Evolutionary conservation across 768 basidiomycete genomes (phyloP).

Genomic region (Hygrophorus russula): DNA sequence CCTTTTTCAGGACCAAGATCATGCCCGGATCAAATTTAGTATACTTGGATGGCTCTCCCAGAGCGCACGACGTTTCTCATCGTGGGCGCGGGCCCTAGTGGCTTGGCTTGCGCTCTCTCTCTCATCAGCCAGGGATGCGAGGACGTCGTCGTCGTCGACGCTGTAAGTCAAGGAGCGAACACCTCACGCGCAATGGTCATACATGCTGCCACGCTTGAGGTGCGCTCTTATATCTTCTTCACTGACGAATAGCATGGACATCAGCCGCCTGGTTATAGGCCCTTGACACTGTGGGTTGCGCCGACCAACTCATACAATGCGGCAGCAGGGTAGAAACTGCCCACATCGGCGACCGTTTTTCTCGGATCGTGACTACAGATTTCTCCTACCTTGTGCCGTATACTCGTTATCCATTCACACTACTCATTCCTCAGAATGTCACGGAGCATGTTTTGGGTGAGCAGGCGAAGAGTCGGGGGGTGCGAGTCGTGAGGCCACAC

Average conservation of each 20-base stretch:
- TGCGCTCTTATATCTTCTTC: constrained; percentile 9
- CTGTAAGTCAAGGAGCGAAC: constrained; percentile 16
- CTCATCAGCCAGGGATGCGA: constrained; percentile 29
- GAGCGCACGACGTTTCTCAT: constrained; percentile 30
- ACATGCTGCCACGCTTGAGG: constrained; percentile 45
- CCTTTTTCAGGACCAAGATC: too few species aligned
- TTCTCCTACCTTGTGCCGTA: constrained; percentile 24
- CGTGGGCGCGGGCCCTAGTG: constrained; percentile 39
- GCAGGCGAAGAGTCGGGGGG: constrained; percentile 19
- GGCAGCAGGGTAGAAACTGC: constrained; percentile 22
- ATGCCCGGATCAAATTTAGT: too few species aligned
- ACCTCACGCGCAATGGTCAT: constrained; percentile 34
- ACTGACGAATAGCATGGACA: not conserved
- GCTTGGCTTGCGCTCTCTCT: constrained; percentile 34
- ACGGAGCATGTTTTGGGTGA: constrained; percentile 31
- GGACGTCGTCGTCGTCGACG: constrained; percentile 35
- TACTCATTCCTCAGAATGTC: constrained; percentile 31
- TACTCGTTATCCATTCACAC: constrained; percentile 31
- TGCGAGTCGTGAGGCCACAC: constrained; percentile 24
- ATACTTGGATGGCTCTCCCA: constrained; percentile 13
- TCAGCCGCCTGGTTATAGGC: constrained; percentile 21
- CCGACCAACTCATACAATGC: constrained; percentile 23
- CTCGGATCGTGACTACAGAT: constrained; percentile 16
- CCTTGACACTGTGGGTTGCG: constrained; percentile 32
- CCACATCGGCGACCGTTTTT: constrained; percentile 19